Base-by-base conservation (phyloP, 108 stramenopile species). In the Bacterosira constricta region DNA sequence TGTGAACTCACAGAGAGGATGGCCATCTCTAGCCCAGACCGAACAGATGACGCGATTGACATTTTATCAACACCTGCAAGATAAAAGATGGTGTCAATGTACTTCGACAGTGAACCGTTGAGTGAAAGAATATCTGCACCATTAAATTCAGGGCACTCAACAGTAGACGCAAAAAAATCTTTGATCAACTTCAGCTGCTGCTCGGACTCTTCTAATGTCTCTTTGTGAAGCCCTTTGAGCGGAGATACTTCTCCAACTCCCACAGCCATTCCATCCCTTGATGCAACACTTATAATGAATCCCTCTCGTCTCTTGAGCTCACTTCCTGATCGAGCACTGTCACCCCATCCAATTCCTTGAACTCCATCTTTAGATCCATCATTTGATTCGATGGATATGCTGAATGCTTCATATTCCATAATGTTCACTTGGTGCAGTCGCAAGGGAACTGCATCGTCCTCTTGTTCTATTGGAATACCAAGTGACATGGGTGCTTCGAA, bases 241-340 rank as follows among this genome's bases (percentile, higher is more conserved):
- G 95, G 92, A 18, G 88, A 82, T 0, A 89, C 83, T 76, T 96
- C 95, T 42, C 95, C 95, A 15, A 96, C 55, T n/a, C 90, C 91
- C 20, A 89, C 86, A 13, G 77, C 50, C 52, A 55, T 55, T 2
- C 85, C 84, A 72, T 87, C 85, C 6, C 47, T 64, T n/a, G 85
- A 76, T 5, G 57, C 36, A 3, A 94, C 49, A 30, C 89, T 84
- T n/a, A 94, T 47, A 35, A 94, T 75, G 35, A 91, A 81, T 15
- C 93, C 93, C 44, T 62, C 51, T 54, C 90, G 72, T 51, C 77
- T 51, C 42, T 74, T 75, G 25, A 68, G 52, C 31, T 68, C 65
- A 37, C 62, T 73, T 29, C 37, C 61, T 23, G 67, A n/a, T 8
- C 66, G 58, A 20, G 85, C 83, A 57, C 61, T 65, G 13, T 79